Evolutionary conservation across 441 rosid species (phyloP), one percentile per base, ranked within the genome.

Genomic region (Euphorbia celastroides): DNA sequence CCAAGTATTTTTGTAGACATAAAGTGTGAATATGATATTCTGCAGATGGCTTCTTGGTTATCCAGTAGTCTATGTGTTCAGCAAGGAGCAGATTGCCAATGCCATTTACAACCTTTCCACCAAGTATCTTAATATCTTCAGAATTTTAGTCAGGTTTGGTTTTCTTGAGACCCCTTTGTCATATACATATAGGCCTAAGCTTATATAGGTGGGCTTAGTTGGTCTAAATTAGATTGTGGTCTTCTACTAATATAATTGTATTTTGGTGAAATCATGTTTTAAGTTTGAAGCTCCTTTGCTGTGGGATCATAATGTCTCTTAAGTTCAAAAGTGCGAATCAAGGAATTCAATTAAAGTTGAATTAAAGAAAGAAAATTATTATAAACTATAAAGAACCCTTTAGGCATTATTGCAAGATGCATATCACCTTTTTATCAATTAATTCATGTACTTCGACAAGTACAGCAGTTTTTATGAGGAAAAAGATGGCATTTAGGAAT

Each of bases 1-100:
- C 65, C 6, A 57, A 17, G 19, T 69, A 50, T 30, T 70, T 46
- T 10, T 30, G n/a, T 60, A 17, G 16, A 36, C 11, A 36, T 36
- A 36, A 9, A 23, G 52, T 12, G 3, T 69, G 71, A 71, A 36
- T 75, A 68, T 55, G 23, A 65, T 74, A 48, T 69, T 36, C 65
- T 61, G 55, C 83, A 93, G 93, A 64, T 93, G 99, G 99, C 90
- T 91, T 70, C 89, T 93, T 72, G 96, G 90, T 60, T 91, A 93
- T 75, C 96, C 97, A 14, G 87, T 88, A 0, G 87, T 93, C 67
- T 93, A 93, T 77, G 73, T 93, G 82, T 93, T 93, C 66, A 60
- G 86, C 80, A 91, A 83, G 79, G 89, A 88, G 74, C 89, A 84
- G 62, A 86, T 89, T 69, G 84, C 79, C 71, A 92, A 84, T 51